These are phyloP conservation scores for Williopsis jadinii DNA, from an alignment of 1,139 yeast genomes.

Conservation along the genomic window DNA sequence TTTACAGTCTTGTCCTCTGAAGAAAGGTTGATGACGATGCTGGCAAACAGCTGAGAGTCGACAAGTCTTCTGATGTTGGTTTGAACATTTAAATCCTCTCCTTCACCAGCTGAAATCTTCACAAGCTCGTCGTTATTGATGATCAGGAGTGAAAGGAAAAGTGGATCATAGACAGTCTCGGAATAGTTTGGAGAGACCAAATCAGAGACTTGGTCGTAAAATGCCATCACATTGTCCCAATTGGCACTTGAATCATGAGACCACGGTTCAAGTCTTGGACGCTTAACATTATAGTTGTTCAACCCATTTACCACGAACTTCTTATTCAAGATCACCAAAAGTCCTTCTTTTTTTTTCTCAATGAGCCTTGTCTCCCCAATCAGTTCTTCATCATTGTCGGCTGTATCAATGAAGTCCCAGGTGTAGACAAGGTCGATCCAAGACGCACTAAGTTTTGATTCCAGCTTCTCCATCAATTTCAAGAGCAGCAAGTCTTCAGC, in stretches of 20 bases:
- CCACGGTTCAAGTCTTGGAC: constrained; percentile 17
- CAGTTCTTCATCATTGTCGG: constrained; percentile 35
- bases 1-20: constrained; percentile 47
- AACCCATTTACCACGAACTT: constrained; percentile 44
- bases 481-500: constrained; percentile 60
- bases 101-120: constrained; percentile 24
- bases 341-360: constrained; percentile 38
- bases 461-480: constrained; percentile 47
- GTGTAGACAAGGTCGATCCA: constrained; percentile 57
- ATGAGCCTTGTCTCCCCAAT: constrained; percentile 41
- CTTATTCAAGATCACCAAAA: constrained; percentile 51
- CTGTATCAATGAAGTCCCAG: constrained; percentile 57
- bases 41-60: constrained; percentile 52
- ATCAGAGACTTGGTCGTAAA: constrained; percentile 20
- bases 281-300: constrained; percentile 27
- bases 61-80: constrained; percentile 53
- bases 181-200: constrained; percentile 11
- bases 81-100: constrained; percentile 21
- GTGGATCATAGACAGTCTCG: constrained; percentile 46
- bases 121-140: constrained; percentile 60
- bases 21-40: constrained; percentile 45
- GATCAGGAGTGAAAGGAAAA: constrained; percentile 49
- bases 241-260: constrained; percentile 5
- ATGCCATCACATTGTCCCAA: constrained; percentile 25
- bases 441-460: constrained; percentile 37